phyloP scores from a whole-genome alignment of 352 stramenopile species.

The Lagenidium giganteum region DNA sequence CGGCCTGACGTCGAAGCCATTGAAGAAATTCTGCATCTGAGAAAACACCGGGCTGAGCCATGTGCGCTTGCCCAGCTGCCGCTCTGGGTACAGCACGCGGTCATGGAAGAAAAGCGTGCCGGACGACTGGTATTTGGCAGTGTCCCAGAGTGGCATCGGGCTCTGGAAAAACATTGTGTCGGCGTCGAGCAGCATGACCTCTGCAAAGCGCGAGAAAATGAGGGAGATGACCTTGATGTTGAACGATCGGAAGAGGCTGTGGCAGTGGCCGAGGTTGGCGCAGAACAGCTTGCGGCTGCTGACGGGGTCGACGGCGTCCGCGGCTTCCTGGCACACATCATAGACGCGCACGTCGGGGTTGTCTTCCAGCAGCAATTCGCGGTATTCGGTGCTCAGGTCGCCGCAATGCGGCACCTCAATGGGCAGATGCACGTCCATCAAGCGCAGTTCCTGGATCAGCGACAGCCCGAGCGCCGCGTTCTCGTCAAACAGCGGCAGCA shows the following conservation, averaged over 20 bases:
- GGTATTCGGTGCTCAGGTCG: constrained; percentile 39
- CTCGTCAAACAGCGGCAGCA: constrained; percentile 61
- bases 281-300: constrained; percentile 47
- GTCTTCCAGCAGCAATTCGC: constrained; percentile 23
- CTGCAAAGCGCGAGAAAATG: constrained; percentile 56
- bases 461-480: constrained; percentile 56
- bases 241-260: constrained; percentile 46
- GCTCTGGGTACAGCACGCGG: constrained; percentile 33
- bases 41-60: constrained; percentile 19
- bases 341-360: constrained; percentile 53
- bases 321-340: constrained; percentile 50
- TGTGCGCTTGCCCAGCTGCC: constrained; percentile 37
- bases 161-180: constrained; percentile 64
- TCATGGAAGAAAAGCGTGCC: constrained; percentile 73
- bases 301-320: constrained; percentile 16
- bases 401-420: constrained; percentile 69
- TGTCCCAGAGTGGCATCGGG: constrained; percentile 46
- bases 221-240: constrained; percentile 62
- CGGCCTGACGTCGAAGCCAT: constrained; percentile 37
- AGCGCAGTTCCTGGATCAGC: constrained; percentile 54
- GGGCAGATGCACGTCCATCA: constrained; percentile 40
- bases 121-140: constrained; percentile 38
- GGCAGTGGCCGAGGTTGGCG: constrained; percentile 28
- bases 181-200: constrained; percentile 75
- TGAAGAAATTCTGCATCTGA: constrained; percentile 44